phyloP scores from a whole-genome alignment of 78 protist genomes.

The Dictyostelium brefeldianum region DNA sequence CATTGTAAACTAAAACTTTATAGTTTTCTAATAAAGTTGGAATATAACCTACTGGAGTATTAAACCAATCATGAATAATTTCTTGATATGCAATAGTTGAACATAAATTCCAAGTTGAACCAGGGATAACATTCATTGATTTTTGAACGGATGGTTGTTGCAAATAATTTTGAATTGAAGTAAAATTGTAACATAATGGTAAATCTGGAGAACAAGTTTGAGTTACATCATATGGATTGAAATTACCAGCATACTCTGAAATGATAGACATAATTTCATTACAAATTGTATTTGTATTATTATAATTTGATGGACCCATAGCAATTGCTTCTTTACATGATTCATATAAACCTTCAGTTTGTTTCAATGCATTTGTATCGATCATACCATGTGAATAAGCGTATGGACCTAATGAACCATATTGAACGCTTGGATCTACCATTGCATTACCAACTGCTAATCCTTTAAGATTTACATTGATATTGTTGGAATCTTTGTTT shows the following conservation, averaged over 20 bases:
- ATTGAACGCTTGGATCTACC: conserved; percentile 66
- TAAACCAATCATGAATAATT: conserved; percentile 69
- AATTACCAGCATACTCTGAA: conserved; percentile 30
- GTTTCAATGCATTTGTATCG: background rate
- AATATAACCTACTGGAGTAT: conserved; percentile 44
- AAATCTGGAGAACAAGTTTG: conserved; percentile 35
- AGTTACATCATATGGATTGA: conserved; percentile 59
- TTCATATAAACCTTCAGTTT: conserved; percentile 40
- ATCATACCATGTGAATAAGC: conserved; percentile 46
- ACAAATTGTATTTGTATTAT: conserved; percentile 15
- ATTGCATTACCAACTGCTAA: conserved; percentile 82
- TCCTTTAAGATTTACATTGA: conserved; percentile 77
- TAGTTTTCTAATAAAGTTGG: conserved; percentile 61
- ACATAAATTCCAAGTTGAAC: conserved; percentile 70
- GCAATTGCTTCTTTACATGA: conserved; percentile 43
- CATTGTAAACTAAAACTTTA: conserved; percentile 49
- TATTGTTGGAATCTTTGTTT: background rate
- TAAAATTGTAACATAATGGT: conserved; percentile 92
- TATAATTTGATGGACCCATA: conserved; percentile 15
- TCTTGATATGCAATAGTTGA: background rate
- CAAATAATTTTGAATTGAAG: conserved; percentile 32
- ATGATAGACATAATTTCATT: conserved; percentile 28
- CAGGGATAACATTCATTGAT: conserved; percentile 5
- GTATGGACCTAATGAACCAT: conserved; percentile 18
- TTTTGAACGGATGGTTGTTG: conserved; percentile 3